Evolutionary conservation across 345 rosid species (phyloP).

Genomic region (Boechera stricta): DNA sequence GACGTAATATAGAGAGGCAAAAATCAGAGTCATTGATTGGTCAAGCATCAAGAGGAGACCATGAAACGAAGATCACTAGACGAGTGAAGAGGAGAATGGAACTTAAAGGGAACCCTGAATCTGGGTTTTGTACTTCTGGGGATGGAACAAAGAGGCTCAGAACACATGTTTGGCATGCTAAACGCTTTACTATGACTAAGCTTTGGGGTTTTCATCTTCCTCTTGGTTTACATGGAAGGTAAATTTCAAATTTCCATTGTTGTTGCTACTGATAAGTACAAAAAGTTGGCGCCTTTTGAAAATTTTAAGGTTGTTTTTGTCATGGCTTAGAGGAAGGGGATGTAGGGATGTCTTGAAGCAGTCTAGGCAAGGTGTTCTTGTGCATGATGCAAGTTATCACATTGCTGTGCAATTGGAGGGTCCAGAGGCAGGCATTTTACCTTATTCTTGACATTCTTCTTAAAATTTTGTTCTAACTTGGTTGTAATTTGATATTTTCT

Average conservation of each 20-base stretch:
- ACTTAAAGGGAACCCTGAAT: conserved; percentile 60
- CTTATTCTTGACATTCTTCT: conserved; percentile 19
- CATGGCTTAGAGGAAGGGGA: conserved; percentile 76
- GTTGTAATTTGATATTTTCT: conserved; percentile 11
- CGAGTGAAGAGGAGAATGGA: conserved; percentile 65
- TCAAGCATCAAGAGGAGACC: conserved; percentile 37
- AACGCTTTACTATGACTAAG: conserved; percentile 84
- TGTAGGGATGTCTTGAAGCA: conserved; percentile 84
- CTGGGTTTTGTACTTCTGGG: conserved; percentile 68
- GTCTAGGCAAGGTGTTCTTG: conserved; percentile 64
- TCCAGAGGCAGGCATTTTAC: conserved; percentile 65
- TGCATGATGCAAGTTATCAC: conserved; percentile 83
- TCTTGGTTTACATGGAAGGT: conserved; percentile 90
- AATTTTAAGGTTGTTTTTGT: conserved; percentile 20
- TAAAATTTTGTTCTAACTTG: neutral
- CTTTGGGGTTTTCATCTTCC: conserved; percentile 91
- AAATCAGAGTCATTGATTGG: conserved; percentile 40
- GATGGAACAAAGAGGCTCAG: conserved; percentile 90
- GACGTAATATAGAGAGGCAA: conserved; percentile 54
- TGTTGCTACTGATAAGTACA: conserved; percentile 7
- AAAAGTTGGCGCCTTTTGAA: neutral
- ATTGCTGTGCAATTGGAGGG: conserved; percentile 72
- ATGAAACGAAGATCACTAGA: conserved; percentile 51
- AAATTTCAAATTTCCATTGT: conserved; percentile 1
- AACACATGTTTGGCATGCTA: conserved; percentile 95